Conservation (phyloP, 257 asterid genomes). For the Plantago elongata region DNA sequence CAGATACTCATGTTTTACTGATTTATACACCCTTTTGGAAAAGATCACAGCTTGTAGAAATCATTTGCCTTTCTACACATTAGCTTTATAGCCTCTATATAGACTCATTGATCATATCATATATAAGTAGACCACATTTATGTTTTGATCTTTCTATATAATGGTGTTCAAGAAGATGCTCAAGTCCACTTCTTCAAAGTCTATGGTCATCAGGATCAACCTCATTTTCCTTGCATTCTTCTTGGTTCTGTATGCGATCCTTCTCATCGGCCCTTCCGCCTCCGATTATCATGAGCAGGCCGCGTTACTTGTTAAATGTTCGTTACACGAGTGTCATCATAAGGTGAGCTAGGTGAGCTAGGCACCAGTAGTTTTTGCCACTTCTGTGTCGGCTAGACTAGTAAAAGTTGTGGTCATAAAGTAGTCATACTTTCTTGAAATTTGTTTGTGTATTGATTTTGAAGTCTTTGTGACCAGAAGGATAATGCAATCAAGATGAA, state of each 20-base stretch:
- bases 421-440: background rate
- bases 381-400: no score
- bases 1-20: background rate
- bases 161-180: slow-evolving; percentile 48
- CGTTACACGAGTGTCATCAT: slow-evolving; percentile 64
- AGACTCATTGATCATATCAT: background rate
- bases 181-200: slow-evolving; percentile 46
- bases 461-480: slow-evolving; percentile 18
- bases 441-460: background rate
- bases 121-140: background rate
- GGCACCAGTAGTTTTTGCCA: no score
- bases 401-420: no score
- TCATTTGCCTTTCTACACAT: slow-evolving; percentile 3
- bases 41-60: background rate
- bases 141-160: background rate
- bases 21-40: background rate
- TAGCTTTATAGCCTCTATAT: slow-evolving; percentile 2
- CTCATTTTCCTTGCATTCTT: slow-evolving; percentile 53
- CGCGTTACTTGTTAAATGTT: slow-evolving; percentile 48
- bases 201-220: slow-evolving; percentile 59
- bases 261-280: slow-evolving; percentile 57
- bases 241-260: slow-evolving; percentile 47
- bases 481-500: slow-evolving; percentile 65
- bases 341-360: slow-evolving; percentile 53
- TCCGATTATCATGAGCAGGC: slow-evolving; percentile 48